Percentiles rank a stretch among this genome's conserved stretches.
phyloP scores from a whole-genome alignment of 2,329 filamentous ascomycete genomes.

The Fusarium annulatum region DNA sequence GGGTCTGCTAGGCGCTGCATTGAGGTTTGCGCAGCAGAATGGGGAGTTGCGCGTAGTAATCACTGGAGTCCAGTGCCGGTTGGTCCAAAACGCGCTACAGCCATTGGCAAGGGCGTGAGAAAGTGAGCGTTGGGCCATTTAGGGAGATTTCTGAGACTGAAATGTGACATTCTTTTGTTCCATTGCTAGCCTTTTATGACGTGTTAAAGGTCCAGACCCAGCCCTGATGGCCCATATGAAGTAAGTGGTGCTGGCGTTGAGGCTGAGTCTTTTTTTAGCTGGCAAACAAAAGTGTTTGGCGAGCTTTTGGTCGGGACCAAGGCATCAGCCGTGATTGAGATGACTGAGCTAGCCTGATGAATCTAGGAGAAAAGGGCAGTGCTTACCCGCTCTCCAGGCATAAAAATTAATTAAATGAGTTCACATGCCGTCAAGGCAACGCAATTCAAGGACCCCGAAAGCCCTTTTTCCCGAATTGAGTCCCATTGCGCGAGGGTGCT shows the following conservation, averaged over 20 bases:
- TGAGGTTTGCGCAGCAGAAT: not conserved
- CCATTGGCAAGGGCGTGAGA: not conserved
- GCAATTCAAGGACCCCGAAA: not conserved
- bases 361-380: not conserved
- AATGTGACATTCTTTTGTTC: not conserved
- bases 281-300: not conserved
- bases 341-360: not conserved
- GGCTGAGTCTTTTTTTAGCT: not conserved
- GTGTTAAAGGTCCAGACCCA: not conserved
- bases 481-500: not conserved
- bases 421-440: not conserved
- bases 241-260: not conserved
- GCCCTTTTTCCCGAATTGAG: not conserved
- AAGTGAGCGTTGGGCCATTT: not conserved
- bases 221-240: not conserved
- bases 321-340: not conserved
- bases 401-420: not conserved
- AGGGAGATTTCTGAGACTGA: not conserved
- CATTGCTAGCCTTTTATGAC: not conserved
- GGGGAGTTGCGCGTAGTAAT: not conserved
- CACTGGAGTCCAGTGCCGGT: not conserved
- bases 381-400: not conserved
- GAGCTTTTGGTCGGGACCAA: not conserved
- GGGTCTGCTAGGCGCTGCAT: accelerated
- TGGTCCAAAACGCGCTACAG: too few species aligned